These are phyloP conservation scores for Garcileccinum viscosum DNA, from an alignment of 1,284 basidiomycete species.

Conservation along the genomic window DNA sequence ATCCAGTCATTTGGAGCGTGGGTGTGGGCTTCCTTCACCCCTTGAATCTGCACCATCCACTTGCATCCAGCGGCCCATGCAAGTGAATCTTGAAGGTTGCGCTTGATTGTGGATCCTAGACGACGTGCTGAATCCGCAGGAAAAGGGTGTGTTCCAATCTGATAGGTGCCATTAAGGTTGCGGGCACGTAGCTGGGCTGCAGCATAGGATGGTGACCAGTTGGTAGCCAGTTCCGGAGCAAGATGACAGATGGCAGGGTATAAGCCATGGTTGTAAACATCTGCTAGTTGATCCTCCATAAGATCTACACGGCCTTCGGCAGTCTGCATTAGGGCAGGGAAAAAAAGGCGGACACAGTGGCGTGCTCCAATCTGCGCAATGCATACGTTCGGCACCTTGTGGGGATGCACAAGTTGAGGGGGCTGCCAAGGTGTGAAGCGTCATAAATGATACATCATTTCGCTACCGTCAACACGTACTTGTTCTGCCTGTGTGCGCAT, in stretches of 20 bases:
- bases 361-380: slow-evolving; percentile 12
- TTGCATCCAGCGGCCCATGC: slow-evolving; percentile 9
- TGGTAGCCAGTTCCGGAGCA: slow-evolving; percentile 12
- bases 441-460: no score
- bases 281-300: not conserved
- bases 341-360: slow-evolving; percentile 10
- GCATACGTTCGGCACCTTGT: slow-evolving; percentile 16
- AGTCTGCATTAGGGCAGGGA: slow-evolving; percentile 12
- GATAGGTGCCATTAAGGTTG: slow-evolving; percentile 14
- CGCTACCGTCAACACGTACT: no score
- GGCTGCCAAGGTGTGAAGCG: not conserved
- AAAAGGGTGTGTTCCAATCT: slow-evolving; percentile 10
- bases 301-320: not conserved
- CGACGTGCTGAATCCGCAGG: slow-evolving; percentile 1
- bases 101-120: slow-evolving; percentile 4
- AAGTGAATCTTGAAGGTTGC: not conserved
- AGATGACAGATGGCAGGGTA: slow-evolving; percentile 13
- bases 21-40: slow-evolving; percentile 16
- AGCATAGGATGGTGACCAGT: slow-evolving; percentile 16
- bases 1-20: not conserved
- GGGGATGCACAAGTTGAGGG: slow-evolving; percentile 7
- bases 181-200: slow-evolving; percentile 5
- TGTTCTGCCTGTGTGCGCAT: slow-evolving; percentile 4
- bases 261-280: slow-evolving; percentile 3
- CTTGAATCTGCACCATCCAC: slow-evolving; percentile 18